Percentiles rank a stretch among this genome's conserved stretches.
These are phyloP conservation scores for Cladophialophora exuberans DNA, from an alignment of 2,329 filamentous ascomycete genomes.

Conservation along the genomic window DNA sequence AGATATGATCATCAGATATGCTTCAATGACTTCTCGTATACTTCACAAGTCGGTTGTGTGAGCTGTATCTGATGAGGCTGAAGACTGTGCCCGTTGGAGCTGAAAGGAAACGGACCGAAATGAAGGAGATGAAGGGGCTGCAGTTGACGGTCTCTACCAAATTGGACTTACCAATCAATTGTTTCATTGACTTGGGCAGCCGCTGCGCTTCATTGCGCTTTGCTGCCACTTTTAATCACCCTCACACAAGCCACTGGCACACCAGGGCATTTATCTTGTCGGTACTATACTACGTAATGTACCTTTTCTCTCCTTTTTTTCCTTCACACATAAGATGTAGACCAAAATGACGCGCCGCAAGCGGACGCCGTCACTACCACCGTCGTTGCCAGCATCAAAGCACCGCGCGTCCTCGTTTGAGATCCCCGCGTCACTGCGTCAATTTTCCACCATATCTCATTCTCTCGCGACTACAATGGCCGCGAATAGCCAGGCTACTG, in stretches of 20 bases:
- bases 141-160: neutral
- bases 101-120: no score
- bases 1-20: no score
- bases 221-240: neutral
- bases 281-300: no score
- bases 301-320: neutral
- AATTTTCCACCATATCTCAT: slow-evolving; percentile 27
- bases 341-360: slow-evolving; percentile 28
- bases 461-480: slow-evolving; percentile 20
- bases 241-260: no score
- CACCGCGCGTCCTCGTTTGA: slow-evolving; percentile 28
- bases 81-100: no score
- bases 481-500: neutral
- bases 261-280: no score
- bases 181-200: neutral
- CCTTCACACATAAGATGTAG: neutral
- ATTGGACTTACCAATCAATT: neutral
- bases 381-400: slow-evolving; percentile 13
- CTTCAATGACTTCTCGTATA: neutral
- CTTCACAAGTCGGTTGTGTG: no score
- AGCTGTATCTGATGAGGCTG: no score
- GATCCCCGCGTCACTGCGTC: slow-evolving; percentile 30
- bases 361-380: slow-evolving; percentile 19
- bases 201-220: neutral
- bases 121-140: neutral